Conservation (phyloP, 176 grass and related monocot species). For the Otatea glauca region DNA sequence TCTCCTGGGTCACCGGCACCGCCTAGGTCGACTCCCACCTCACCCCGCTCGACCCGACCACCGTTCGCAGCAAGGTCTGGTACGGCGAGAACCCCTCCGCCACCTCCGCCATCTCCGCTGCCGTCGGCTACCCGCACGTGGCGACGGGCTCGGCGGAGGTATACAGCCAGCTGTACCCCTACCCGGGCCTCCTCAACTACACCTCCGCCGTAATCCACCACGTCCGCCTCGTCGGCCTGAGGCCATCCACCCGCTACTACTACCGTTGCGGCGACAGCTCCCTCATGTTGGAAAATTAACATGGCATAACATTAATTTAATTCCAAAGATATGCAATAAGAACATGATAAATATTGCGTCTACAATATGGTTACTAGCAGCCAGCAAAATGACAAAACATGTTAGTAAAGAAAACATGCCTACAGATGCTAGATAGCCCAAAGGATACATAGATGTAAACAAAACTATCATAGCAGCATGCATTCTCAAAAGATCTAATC, state of each 20-base stretch:
- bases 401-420: too few species aligned
- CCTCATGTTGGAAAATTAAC: neutral
- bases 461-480: too few species aligned
- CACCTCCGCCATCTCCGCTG: too few species aligned
- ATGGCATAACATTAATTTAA: too few species aligned
- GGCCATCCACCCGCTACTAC: conserved; percentile 64
- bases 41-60: conserved; percentile 62
- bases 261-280: conserved; percentile 84
- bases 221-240: conserved; percentile 65
- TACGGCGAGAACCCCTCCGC: conserved; percentile 47
- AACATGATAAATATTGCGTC: too few species aligned
- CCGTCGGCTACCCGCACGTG: conserved; percentile 40
- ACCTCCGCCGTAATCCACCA: conserved; percentile 83
- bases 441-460: too few species aligned
- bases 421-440: too few species aligned
- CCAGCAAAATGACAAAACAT: too few species aligned
- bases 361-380: too few species aligned
- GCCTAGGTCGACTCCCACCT: neutral
- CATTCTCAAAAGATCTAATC: too few species aligned
- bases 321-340: too few species aligned
- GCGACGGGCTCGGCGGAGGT: conserved; percentile 61
- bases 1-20: conserved; percentile 80
- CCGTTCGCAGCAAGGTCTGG: conserved; percentile 71
- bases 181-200: conserved; percentile 80
- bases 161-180: conserved; percentile 95